Conservation (phyloP, 2,329 filamentous ascomycete genomes). For the Calonectria pteridis region DNA sequence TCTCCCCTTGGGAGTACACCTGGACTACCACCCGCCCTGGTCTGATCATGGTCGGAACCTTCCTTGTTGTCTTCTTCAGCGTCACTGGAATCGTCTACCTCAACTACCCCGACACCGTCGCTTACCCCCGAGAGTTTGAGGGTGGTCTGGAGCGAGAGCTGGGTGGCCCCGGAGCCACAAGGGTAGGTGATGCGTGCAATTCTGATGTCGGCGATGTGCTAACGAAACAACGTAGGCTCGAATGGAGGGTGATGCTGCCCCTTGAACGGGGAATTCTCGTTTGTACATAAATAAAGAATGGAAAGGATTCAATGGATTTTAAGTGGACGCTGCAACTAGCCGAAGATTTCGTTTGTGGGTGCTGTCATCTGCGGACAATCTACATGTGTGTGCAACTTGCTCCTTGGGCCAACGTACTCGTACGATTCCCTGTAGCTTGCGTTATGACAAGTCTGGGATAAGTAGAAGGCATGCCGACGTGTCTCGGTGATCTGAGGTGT, state of each 20-base stretch:
- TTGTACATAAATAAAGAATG: constrained; percentile 53
- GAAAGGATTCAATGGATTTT: constrained; percentile 37
- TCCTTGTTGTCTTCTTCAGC: constrained; percentile 72
- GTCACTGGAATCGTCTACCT: constrained; percentile 76
- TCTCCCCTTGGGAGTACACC: constrained; percentile 90
- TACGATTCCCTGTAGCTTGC: background rate
- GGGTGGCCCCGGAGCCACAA: constrained; percentile 75
- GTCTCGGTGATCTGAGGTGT: background rate
- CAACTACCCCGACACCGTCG: constrained; percentile 79
- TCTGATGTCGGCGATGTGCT: constrained; percentile 24
- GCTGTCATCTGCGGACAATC: background rate
- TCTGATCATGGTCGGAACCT: constrained; percentile 74
- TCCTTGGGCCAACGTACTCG: too few relatives aligned
- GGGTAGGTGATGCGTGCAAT: constrained; percentile 65
- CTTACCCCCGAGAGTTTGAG: constrained; percentile 78
- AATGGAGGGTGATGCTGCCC: constrained; percentile 66
- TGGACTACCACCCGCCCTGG: constrained; percentile 81
- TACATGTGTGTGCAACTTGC: background rate
- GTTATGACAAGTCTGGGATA: background rate
- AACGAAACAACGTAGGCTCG: constrained; percentile 59
- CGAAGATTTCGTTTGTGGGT: constrained; percentile 11
- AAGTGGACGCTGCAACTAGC: constrained; percentile 14
- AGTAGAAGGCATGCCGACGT: background rate
- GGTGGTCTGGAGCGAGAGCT: constrained; percentile 81
- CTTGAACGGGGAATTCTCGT: constrained; percentile 51